A percentile compares a stretch with the other conserved stretches of the same genome.
Conservation (phyloP, 805 yeast genomes). For the Yarrowia sp. region DNA sequence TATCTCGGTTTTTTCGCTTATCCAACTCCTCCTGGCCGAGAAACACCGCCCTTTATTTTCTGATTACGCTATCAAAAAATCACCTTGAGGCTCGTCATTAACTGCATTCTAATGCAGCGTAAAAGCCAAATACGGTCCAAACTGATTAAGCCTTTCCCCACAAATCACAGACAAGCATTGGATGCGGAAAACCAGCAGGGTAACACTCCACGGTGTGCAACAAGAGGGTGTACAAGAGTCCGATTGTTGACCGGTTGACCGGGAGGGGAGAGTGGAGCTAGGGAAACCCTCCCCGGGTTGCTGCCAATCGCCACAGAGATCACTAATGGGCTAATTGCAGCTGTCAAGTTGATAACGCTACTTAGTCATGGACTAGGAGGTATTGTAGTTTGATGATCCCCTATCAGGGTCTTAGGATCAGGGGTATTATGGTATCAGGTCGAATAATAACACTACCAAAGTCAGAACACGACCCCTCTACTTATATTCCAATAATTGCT, state of each 20-base stretch:
- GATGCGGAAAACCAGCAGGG: not conserved
- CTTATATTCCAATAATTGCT: too few species aligned
- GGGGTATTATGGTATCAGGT: too few species aligned
- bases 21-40: not conserved
- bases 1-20: not conserved
- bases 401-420: too few species aligned
- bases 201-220: not conserved
- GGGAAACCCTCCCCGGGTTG: not conserved
- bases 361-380: too few species aligned
- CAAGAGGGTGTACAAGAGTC: not conserved
- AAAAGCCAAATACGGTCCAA: not conserved
- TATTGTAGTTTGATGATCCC: too few species aligned
- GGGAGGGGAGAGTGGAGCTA: conserved; percentile 16
- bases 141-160: conserved; percentile 34
- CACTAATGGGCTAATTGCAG: too few species aligned
- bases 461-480: too few species aligned
- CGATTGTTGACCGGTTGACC: not conserved
- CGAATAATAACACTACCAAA: too few species aligned
- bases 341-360: too few species aligned
- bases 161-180: conserved; percentile 32
- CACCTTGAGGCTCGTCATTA: conserved; percentile 4
- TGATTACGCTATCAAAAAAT: conserved; percentile 30
- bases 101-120: not conserved
- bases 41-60: not conserved
- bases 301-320: too few species aligned